Percentiles rank a stretch among this genome's conserved stretches.
phyloP scores from a whole-genome alignment of 2,329 filamentous ascomycete genomes.

The Phaeosphaeriaceae sp. region DNA sequence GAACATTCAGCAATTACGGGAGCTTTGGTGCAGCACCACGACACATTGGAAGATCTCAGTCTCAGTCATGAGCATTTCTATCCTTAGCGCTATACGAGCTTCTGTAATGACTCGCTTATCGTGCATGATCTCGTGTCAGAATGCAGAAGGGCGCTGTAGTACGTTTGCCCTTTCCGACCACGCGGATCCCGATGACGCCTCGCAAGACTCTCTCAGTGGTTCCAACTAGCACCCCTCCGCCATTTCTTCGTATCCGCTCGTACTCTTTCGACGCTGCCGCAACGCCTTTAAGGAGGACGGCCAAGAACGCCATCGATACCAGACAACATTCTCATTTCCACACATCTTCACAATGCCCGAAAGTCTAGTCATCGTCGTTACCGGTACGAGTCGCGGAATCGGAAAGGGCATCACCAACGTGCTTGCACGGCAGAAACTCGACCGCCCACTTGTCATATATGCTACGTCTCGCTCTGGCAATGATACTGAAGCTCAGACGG shows the following conservation, averaged over 20 bases:
- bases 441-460: slow-evolving; percentile 22
- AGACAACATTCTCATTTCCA: not conserved
- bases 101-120: not conserved
- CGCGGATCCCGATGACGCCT: not conserved
- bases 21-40: not conserved
- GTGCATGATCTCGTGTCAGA: too few species aligned
- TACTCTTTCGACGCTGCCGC: too few species aligned
- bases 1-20: not conserved
- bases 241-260: not conserved
- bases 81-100: not conserved
- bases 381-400: slow-evolving; percentile 29
- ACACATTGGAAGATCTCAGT: not conserved
- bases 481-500: slow-evolving; percentile 11
- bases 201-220: not conserved
- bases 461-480: slow-evolving; percentile 29
- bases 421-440: slow-evolving; percentile 21
- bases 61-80: not conserved
- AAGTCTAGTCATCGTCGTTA: slow-evolving; percentile 28
- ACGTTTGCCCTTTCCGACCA: not conserved
- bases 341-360: slow-evolving; percentile 13
- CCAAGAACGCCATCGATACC: not conserved
- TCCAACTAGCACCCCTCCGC: not conserved
- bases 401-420: slow-evolving; percentile 31
- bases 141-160: not conserved
- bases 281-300: not conserved